Percentiles rank a stretch among this genome's conserved stretches.
These are phyloP conservation scores for Nitzschia putrida DNA, from an alignment of 108 stramenopile species.

Conservation along the genomic window DNA sequence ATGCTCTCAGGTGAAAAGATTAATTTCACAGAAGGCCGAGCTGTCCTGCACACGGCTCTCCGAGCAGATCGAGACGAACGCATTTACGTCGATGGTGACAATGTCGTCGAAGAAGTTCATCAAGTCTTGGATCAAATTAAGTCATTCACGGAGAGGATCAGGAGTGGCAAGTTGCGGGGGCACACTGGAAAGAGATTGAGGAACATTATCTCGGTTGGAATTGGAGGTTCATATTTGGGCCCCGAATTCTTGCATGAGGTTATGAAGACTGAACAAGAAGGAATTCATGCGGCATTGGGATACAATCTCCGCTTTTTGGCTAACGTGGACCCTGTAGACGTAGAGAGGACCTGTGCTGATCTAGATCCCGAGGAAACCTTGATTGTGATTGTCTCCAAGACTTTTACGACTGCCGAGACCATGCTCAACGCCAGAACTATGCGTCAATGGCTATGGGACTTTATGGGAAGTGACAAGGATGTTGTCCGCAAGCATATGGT, in stretches of 20 bases:
- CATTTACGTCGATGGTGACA: slow-evolving; percentile 84
- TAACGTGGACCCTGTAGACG: slow-evolving; percentile 99
- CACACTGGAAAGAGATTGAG: slow-evolving; percentile 94
- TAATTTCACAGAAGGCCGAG: slow-evolving; percentile 96
- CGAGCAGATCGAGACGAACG: slow-evolving; percentile 75
- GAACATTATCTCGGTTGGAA: slow-evolving; percentile 96
- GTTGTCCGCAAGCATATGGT: slow-evolving; percentile 95
- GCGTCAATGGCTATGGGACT: slow-evolving; percentile 96
- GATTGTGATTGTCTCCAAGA: slow-evolving; percentile 96
- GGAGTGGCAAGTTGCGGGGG: slow-evolving; percentile 84
- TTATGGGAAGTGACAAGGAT: slow-evolving; percentile 88
- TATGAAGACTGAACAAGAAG: slow-evolving; percentile 91
- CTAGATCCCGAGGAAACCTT: slow-evolving; percentile 91
- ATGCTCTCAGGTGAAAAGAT: slow-evolving; percentile 95
- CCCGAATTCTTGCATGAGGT: slow-evolving; percentile 98
- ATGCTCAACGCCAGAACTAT: slow-evolving; percentile 98
- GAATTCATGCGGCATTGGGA: slow-evolving; percentile 79
- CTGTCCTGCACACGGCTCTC: slow-evolving; percentile 96
- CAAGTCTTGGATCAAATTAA: slow-evolving; percentile 90
- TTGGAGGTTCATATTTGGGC: slow-evolving; percentile 97
- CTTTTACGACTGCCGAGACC: slow-evolving; percentile 99
- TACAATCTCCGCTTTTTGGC: slow-evolving; percentile 93
- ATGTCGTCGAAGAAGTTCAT: slow-evolving; percentile 92
- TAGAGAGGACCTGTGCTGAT: slow-evolving; percentile 91
- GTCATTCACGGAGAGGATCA: slow-evolving; percentile 86